Base-by-base conservation (phyloP, 1,139 yeast genomes). In the Debaryomyces nepalensis region DNA sequence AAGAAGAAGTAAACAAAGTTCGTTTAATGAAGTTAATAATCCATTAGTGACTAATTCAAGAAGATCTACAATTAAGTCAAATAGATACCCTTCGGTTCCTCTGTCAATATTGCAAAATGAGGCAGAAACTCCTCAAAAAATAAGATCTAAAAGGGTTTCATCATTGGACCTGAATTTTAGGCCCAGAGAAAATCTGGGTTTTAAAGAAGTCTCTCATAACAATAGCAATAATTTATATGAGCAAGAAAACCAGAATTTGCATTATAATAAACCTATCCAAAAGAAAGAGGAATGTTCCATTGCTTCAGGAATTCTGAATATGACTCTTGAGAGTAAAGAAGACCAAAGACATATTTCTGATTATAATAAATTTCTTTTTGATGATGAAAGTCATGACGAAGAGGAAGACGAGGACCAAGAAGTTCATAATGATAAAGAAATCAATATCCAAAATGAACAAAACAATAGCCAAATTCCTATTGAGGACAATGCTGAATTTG, bases 41-140 rank as follows among this genome's bases (percentile, higher is more conserved):
- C 59, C 52, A 35, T 54, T 69, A 37, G 46, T 68, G 31, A 51
- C 57, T 23, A 62, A 61, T 35, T 61, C 73, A 9, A 58, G 76
- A 47, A 59, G 53, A 34, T 60, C 69, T 11, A 64, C 71, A 5
- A 49, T 68, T 26, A 68, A 63, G 49, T 64, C 73, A 5, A 69
- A 57, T 43, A 57, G 77, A 40, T 67, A 57, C 39, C 63, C 74
- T 5, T 69, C 75, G 14, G 68, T 66, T 6, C 77, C 77, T 4
- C 57, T 52, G 54, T 42, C 48, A 8, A 40, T 43, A 19, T 19
- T 45, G 26, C 41, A 37, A 33, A 23, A 37, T 3, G 42, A 46
- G 12, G 12, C 27, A 3, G 37, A 37, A 20, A 24, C 32, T 16
- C 11, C 30, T 34, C 31, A 18, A n/a, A 24, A 26, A 6, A 10